Conservation (phyloP, 768 basidiomycete genomes). For the Russula sp. region DNA sequence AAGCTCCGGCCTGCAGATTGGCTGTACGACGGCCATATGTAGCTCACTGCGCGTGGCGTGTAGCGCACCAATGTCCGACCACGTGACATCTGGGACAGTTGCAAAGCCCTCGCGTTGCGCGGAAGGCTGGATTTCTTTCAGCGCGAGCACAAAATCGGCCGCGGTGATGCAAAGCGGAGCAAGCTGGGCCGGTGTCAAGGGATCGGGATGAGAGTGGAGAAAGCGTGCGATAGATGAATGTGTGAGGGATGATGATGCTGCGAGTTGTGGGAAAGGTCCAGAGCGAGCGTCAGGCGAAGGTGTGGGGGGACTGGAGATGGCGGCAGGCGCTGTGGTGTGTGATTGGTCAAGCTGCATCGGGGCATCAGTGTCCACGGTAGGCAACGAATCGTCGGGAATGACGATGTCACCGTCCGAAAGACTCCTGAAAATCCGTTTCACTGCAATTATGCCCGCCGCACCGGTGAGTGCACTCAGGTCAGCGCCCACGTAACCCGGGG, state of each 20-base stretch:
- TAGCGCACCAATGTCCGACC: constrained; percentile 93
- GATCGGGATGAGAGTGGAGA: constrained; percentile 76
- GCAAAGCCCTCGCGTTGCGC: constrained; percentile 98
- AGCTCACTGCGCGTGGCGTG: constrained; percentile 80
- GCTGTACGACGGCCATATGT: constrained; percentile 96
- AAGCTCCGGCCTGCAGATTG: constrained; percentile 81
- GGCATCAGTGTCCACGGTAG: constrained; percentile 26
- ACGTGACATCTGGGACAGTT: constrained; percentile 91
- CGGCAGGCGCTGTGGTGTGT: neutral
- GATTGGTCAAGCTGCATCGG: constrained; percentile 35
- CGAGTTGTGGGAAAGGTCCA: constrained; percentile 30
- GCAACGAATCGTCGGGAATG: constrained; percentile 37
- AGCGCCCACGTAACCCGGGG: constrained; percentile 96
- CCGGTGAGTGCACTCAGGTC: constrained; percentile 87
- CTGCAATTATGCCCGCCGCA: constrained; percentile 91
- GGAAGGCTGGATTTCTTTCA: constrained; percentile 90
- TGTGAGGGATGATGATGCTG: constrained; percentile 30
- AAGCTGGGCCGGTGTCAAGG: constrained; percentile 72
- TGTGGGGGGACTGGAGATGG: neutral
- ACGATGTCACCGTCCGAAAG: constrained; percentile 54
- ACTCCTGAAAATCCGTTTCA: constrained; percentile 87
- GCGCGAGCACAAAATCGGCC: constrained; percentile 70
- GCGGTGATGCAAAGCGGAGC: constrained; percentile 74
- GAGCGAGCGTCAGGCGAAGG: constrained; percentile 15
- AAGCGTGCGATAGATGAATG: constrained; percentile 79